These are phyloP conservation scores for Austroboletus eburneus DNA, from an alignment of 768 basidiomycete genomes.

Conservation along the genomic window DNA sequence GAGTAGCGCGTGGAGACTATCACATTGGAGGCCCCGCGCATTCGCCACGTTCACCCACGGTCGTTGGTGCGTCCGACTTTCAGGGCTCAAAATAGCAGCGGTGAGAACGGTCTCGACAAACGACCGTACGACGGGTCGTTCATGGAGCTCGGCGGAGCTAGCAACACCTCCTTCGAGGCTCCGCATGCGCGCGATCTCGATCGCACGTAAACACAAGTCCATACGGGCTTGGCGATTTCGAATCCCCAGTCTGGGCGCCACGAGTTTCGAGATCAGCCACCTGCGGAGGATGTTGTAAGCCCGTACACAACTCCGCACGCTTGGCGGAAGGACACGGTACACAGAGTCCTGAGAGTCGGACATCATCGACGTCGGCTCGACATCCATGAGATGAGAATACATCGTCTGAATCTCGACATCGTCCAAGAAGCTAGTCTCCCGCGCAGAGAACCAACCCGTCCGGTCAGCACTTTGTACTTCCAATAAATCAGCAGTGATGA, in stretches of 20 bases:
- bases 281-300: constrained; percentile 74
- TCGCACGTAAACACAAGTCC: constrained; percentile 64
- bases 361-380: constrained; percentile 69
- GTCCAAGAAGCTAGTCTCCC: constrained; percentile 56
- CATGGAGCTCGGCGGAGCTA: constrained; percentile 36
- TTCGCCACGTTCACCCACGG: constrained; percentile 73
- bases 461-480: constrained; percentile 79
- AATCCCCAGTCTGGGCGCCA: constrained; percentile 59
- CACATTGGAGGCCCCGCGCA: constrained; percentile 57
- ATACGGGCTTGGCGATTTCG: constrained; percentile 65
- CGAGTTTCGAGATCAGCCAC: constrained; percentile 71
- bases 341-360: constrained; percentile 68
- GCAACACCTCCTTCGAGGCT: constrained; percentile 39
- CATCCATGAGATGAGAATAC: constrained; percentile 66
- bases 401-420: constrained; percentile 76
- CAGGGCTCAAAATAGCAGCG: constrained; percentile 73
- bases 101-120: constrained; percentile 76
- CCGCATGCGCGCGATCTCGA: constrained; percentile 70
- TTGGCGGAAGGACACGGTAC: constrained; percentile 72
- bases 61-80: constrained; percentile 73
- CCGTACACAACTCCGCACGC: constrained; percentile 70
- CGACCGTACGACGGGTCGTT: constrained; percentile 66
- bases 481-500: constrained; percentile 70
- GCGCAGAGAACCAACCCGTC: constrained; percentile 67
- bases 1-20: constrained; percentile 56